Evolutionary conservation across 306 rosid species (phyloP).

Genomic region (Vicia faba): DNA sequence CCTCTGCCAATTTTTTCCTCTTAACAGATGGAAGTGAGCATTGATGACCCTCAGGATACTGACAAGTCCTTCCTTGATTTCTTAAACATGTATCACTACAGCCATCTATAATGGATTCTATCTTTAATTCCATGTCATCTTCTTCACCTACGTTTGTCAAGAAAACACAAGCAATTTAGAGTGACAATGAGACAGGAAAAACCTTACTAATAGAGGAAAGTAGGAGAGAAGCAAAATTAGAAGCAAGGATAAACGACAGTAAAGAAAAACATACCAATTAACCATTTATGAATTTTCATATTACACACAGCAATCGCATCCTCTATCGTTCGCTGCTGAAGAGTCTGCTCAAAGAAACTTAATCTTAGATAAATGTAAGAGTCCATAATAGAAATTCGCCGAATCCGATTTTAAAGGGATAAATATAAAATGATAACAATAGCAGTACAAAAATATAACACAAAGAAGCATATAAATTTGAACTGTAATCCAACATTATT

Average conservation of each 20-base stretch:
- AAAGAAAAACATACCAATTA: conserved; percentile 47
- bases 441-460: conserved; percentile 2
- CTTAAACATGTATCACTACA: conserved; percentile 53
- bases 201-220: conserved; percentile 18
- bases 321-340: conserved; percentile 60
- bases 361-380: conserved; percentile 10
- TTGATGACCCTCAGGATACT: conserved; percentile 41
- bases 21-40: conserved; percentile 37
- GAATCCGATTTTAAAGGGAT: neutral
- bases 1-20: conserved; percentile 64
- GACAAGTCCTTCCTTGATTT: conserved; percentile 42
- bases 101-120: conserved; percentile 67
- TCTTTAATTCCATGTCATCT: conserved; percentile 53
- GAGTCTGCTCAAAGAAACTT: conserved; percentile 58
- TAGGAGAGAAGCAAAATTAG: conserved; percentile 12
- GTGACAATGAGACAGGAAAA: neutral
- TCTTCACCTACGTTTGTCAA: conserved; percentile 52
- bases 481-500: conserved; percentile 6
- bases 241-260: conserved; percentile 9
- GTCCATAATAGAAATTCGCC: neutral
- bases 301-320: conserved; percentile 74
- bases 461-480: conserved; percentile 7
- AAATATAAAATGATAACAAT: conserved; percentile 6
- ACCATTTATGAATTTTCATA: conserved; percentile 56
- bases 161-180: conserved; percentile 15